These are phyloP conservation scores for Monilinia vaccinii-corymbosi DNA, from an alignment of 2,329 filamentous ascomycete genomes.

Conservation along the genomic window DNA sequence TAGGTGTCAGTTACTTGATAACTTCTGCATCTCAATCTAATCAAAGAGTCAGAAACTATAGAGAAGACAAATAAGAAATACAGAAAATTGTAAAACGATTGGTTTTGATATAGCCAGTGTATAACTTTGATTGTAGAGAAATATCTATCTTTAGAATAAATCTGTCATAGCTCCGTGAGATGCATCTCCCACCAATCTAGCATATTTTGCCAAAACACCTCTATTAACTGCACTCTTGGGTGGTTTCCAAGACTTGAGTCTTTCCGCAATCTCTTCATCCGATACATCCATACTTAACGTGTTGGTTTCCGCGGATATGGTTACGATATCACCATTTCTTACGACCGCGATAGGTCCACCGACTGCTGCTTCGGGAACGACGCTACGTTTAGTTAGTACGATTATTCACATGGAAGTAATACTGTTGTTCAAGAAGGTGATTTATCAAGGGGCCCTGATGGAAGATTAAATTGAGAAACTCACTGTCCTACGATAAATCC, in stretches of 20 bases:
- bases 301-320: constrained; percentile 77
- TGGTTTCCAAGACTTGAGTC: constrained; percentile 58
- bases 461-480: not conserved
- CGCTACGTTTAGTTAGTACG: constrained; percentile 28
- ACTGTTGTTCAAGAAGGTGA: not conserved
- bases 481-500: constrained; percentile 85
- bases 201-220: constrained; percentile 86
- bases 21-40: no score
- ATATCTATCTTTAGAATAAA: constrained; percentile 39
- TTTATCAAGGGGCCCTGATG: no score
- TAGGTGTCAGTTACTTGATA: no score
- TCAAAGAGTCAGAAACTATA: no score
- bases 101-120: no score
- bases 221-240: constrained; percentile 67
- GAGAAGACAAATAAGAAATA: not conserved
- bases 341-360: constrained; percentile 86
- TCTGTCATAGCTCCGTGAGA: constrained; percentile 89
- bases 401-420: accelerated
- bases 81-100: not conserved
- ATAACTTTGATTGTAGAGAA: no score
- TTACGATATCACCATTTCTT: constrained; percentile 68
- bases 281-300: constrained; percentile 57
- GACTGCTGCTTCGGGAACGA: constrained; percentile 80
- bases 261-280: constrained; percentile 56
- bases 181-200: constrained; percentile 77